Evolutionary conservation across 2,329 filamentous ascomycete species (phyloP), one percentile per base, ranked within the genome.

Genomic region (Hypoxylon sp.): DNA sequence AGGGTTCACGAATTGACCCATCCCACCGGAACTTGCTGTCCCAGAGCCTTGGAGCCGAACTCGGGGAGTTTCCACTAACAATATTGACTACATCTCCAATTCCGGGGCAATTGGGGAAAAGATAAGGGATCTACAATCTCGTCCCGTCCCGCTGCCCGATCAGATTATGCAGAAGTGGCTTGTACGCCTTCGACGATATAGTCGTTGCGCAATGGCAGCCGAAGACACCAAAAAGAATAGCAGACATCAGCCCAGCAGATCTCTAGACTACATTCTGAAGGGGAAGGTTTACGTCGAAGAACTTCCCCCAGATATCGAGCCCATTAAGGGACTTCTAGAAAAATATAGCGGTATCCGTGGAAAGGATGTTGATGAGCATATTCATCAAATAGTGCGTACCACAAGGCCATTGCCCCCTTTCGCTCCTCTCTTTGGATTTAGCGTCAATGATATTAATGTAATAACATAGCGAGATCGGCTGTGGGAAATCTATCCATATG

Each of bases 401-500:
- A 17, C 30, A 36, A 36, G 1, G n/a, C 9, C 30, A 5, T 11
- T 36, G 6, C 21, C 11, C 11, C 3, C 13, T 23, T 14, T 30
- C 17, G 9, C 6, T 6, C 17, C n/a, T n/a, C 14, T 14, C 6
- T 36, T 10, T 28, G 5, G 14, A 11, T 19, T 23, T 9, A 21
- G 21, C 5, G 5, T 34, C 4, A 28, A 46, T 46, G 41, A 11
- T 23, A 34, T 46, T 56, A 30, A 56, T 41, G 21, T 17, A 28
- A 17, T 13, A 34, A 41, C 21, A 10, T 19, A 85, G 84, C 80
- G 84, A 67, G 81, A 84, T 63, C 76, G 80, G 45, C 80, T 83
- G 5, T 85, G 84, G 84, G 78, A 77, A 28, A 72, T 82, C 50
- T 81, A 81, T 45, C 80, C 80, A 6, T 80, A 80, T 64, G 81